Conservation (phyloP, 164 flowering plant species). For the Hamamelis virginiana region DNA sequence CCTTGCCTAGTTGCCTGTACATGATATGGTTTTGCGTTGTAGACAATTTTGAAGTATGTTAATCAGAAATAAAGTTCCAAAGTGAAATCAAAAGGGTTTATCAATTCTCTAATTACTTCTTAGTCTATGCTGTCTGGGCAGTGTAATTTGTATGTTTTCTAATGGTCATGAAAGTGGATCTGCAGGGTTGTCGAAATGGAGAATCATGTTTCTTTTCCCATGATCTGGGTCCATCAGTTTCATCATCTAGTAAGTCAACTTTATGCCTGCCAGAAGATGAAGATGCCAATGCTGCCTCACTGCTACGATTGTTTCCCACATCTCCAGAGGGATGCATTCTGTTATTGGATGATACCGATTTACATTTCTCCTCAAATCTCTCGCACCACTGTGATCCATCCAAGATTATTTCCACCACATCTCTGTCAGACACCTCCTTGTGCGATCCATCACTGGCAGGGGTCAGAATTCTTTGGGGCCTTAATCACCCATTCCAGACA, state of each 20-base stretch:
- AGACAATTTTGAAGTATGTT: not conserved
- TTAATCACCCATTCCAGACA: conserved; percentile 47
- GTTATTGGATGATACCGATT: conserved; percentile 63
- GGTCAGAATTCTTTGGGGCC: conserved; percentile 50
- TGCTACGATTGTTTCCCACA: conserved; percentile 49
- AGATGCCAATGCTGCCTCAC: conserved; percentile 31
- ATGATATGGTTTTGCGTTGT: not conserved
- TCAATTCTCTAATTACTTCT: not conserved
- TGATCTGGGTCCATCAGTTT: conserved; percentile 29
- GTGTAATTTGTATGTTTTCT: conserved; percentile 5
- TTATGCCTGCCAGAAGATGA: conserved; percentile 61
- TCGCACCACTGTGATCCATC: conserved; percentile 41
- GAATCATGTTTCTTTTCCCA: conserved; percentile 76
- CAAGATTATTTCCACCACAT: conserved; percentile 59
- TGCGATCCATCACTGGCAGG: conserved; percentile 36
- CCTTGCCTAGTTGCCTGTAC: not conserved
- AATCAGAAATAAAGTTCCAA: not conserved
- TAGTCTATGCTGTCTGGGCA: not conserved
- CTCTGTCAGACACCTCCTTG: conserved; percentile 29
- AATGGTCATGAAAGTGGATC: conserved; percentile 10
- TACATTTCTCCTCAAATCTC: conserved; percentile 55
- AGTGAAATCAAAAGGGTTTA: not conserved
- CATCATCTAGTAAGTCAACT: conserved; percentile 23
- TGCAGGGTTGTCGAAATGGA: conserved; percentile 95
- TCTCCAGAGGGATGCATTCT: conserved; percentile 53